These are phyloP conservation scores for Cymbidium sinense DNA, from an alignment of 106 monocot species.

Conservation along the genomic window DNA sequence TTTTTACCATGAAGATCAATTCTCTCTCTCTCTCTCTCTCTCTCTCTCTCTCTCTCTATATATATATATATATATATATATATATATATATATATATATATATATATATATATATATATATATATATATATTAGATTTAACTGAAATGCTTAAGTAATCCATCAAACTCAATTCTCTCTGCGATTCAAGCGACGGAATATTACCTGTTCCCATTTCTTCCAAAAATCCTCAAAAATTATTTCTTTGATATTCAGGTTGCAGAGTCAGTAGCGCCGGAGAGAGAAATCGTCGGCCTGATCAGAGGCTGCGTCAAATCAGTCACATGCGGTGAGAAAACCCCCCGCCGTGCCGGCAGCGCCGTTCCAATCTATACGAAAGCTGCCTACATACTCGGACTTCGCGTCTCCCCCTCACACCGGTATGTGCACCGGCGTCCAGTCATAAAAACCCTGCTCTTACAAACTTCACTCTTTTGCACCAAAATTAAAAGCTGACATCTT, in stretches of 20 bases:
- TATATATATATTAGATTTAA: too few species aligned
- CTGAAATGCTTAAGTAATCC: too few species aligned
- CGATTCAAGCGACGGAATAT: too few species aligned
- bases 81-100: too few species aligned
- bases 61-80: too few species aligned
- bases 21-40: too few species aligned
- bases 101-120: too few species aligned
- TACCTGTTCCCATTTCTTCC: too few species aligned
- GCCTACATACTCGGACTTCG: conserved; percentile 79
- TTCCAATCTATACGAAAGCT: conserved; percentile 34
- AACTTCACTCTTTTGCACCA: neutral
- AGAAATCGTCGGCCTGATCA: conserved; percentile 57
- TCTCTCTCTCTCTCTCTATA: too few species aligned
- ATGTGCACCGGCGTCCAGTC: too few species aligned
- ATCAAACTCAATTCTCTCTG: too few species aligned
- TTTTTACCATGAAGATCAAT: too few species aligned
- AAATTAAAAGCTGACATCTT: neutral
- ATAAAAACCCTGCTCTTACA: neutral
- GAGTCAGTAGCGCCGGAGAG: conserved; percentile 28
- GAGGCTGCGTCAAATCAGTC: conserved; percentile 67
- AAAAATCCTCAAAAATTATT: neutral
- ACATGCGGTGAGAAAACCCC: conserved; percentile 37
- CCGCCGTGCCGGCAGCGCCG: conserved; percentile 6
- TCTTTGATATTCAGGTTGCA: conserved; percentile 31
- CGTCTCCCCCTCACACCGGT: conserved; percentile 56